Percentiles rank a stretch among this genome's conserved stretches.
These are phyloP conservation scores for Phytophthora syringae DNA, from an alignment of 352 stramenopile species.

Conservation along the genomic window DNA sequence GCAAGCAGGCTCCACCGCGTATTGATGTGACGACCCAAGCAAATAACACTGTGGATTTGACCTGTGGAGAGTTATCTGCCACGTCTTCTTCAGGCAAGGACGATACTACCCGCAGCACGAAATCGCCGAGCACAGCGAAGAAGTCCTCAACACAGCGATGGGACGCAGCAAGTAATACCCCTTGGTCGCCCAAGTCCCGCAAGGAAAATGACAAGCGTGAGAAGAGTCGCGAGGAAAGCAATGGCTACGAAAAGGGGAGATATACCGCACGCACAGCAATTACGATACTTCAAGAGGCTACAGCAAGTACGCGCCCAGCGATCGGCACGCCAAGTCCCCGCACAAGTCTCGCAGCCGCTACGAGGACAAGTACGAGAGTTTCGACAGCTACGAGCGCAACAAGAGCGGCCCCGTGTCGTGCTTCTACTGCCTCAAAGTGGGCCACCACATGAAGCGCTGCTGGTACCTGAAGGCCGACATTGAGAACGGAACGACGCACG, in stretches of 20 bases:
- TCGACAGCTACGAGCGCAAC: conserved; percentile 13
- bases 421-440: conserved; percentile 55
- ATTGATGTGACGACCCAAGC: conserved; percentile 21
- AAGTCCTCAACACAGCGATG: conserved; percentile 12
- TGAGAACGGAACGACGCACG: conserved; percentile 42
- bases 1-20: background rate
- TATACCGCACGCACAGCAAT: background rate
- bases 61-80: conserved; percentile 16
- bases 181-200: conserved; percentile 10
- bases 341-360: conserved; percentile 23
- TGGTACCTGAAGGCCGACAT: conserved; percentile 55
- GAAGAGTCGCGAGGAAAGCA: conserved; percentile 23
- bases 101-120: conserved; percentile 1
- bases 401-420: conserved; percentile 31
- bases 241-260: conserved; percentile 13
- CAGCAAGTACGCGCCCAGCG: conserved; percentile 21
- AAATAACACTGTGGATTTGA: conserved; percentile 29
- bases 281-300: conserved; percentile 18
- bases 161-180: conserved; percentile 2
- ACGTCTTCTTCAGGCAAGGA: conserved; percentile 2
- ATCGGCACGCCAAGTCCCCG: conserved; percentile 18
- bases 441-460: conserved; percentile 44
- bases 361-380: conserved; percentile 28
- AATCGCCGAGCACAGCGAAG: conserved; percentile 11
- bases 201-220: conserved; percentile 8